phyloP scores from a whole-genome alignment of 495 filamentous ascomycete species.

The Penicillium samsonianum region DNA sequence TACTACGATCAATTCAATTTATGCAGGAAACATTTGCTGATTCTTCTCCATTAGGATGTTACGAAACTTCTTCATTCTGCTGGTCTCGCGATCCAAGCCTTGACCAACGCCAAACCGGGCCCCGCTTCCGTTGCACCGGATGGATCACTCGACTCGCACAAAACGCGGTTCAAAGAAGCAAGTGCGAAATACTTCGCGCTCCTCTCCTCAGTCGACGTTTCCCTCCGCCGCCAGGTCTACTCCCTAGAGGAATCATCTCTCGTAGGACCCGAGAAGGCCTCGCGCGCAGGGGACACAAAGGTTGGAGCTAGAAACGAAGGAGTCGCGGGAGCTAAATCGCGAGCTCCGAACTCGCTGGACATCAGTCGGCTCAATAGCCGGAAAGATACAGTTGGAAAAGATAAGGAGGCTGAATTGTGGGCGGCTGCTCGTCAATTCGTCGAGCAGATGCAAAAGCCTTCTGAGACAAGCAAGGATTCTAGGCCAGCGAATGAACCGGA shows the following conservation, averaged over 20 bases:
- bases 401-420: slow-evolving; percentile 81
- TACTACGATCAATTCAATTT: slow-evolving; percentile 30
- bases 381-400: slow-evolving; percentile 70
- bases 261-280: slow-evolving; percentile 48
- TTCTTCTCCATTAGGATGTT: slow-evolving; percentile 45
- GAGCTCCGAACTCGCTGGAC: slow-evolving; percentile 55
- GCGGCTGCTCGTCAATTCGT: slow-evolving; percentile 55
- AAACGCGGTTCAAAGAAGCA: slow-evolving; percentile 59
- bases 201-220: slow-evolving; percentile 67
- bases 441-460: slow-evolving; percentile 35
- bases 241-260: slow-evolving; percentile 77
- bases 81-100: slow-evolving; percentile 66
- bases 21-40: not conserved
- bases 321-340: slow-evolving; percentile 20
- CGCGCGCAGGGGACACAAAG: slow-evolving; percentile 29
- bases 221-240: slow-evolving; percentile 74
- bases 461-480: slow-evolving; percentile 2
- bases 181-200: slow-evolving; percentile 69
- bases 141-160: slow-evolving; percentile 52
- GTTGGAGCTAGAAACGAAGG: slow-evolving; percentile 6
- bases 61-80: slow-evolving; percentile 65
- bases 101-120: slow-evolving; percentile 55
- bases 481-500: slow-evolving; percentile 23
- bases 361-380: slow-evolving; percentile 84
- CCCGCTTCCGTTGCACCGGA: slow-evolving; percentile 27